A percentile compares a stretch with the other conserved stretches of the same genome.
Conservation (phyloP, 257 asterid species). For the Nicotiana tomentosiformis region DNA sequence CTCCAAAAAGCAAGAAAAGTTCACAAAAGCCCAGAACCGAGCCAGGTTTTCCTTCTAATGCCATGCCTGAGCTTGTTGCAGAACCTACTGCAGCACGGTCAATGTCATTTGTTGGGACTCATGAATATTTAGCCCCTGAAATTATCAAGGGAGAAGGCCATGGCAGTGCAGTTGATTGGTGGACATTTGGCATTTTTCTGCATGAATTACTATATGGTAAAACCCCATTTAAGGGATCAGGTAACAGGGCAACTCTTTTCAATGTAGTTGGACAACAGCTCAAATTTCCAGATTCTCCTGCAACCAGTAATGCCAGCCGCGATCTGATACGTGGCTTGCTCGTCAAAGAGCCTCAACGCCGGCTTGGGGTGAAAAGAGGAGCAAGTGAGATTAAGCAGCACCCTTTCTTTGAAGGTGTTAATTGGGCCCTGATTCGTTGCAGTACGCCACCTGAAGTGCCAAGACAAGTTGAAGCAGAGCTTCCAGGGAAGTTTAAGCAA, state of each 20-base stretch:
- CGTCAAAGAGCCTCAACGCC: constrained; percentile 31
- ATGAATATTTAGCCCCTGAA: constrained; percentile 36
- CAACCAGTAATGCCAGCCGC: constrained; percentile 29
- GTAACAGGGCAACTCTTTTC: constrained; percentile 32
- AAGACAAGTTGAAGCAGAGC: constrained; percentile 22
- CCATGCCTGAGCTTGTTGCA: constrained; percentile 28
- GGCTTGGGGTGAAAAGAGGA: constrained; percentile 36
- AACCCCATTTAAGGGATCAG: constrained; percentile 35
- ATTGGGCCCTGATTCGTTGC: constrained; percentile 42
- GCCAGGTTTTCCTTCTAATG: constrained; percentile 16
- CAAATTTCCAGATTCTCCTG: constrained; percentile 29
- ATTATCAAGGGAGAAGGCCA: constrained; percentile 39
- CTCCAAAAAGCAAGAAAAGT: constrained; percentile 24
- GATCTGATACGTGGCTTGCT: constrained; percentile 30
- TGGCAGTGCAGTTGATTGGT: constrained; percentile 40
- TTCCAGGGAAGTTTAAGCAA: constrained; percentile 12
- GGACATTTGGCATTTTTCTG: constrained; percentile 35
- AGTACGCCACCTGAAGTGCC: constrained; percentile 41
- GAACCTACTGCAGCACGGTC: constrained; percentile 36
- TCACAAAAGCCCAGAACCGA: constrained; percentile 11
- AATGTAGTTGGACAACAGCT: constrained; percentile 34
- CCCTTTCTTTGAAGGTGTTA: constrained; percentile 35
- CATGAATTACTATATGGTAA: constrained; percentile 30
- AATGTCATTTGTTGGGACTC: constrained; percentile 35
- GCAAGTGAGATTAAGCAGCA: constrained; percentile 38